A percentile compares a stretch with the other conserved stretches of the same genome.
phyloP scores from a whole-genome alignment of 768 basidiomycete species.

The Lentinus brumalis region DNA sequence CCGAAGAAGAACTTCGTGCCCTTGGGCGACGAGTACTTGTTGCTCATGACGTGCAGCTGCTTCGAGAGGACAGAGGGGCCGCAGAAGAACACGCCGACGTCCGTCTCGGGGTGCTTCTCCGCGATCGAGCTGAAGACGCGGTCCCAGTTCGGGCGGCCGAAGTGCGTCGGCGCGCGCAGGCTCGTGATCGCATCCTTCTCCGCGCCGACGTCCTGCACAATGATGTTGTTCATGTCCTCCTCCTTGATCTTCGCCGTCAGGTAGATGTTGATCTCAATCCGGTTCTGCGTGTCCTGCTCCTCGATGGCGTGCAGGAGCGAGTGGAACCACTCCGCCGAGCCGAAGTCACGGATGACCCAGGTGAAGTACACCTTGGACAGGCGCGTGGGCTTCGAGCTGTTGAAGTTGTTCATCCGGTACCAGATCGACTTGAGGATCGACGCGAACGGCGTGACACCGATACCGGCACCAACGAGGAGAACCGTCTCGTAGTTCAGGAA shows the following conservation, averaged over 20 bases:
- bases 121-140: constrained; percentile 70
- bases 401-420: constrained; percentile 94
- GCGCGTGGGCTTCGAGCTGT: constrained; percentile 71
- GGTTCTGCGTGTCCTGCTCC: constrained; percentile 82
- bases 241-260: constrained; percentile 90
- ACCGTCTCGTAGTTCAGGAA: constrained; percentile 89
- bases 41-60: constrained; percentile 74
- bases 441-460: constrained; percentile 96
- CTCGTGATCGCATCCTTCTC: constrained; percentile 91
- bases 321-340: constrained; percentile 91
- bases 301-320: constrained; percentile 91
- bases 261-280: constrained; percentile 94
- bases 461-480: constrained; percentile 90
- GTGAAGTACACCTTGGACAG: constrained; percentile 92
- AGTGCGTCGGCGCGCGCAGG: constrained; percentile 89
- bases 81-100: constrained; percentile 94
- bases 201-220: constrained; percentile 90
- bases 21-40: constrained; percentile 80
- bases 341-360: constrained; percentile 95
- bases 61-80: constrained; percentile 74
- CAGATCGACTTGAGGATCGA: constrained; percentile 90
- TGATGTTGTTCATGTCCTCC: constrained; percentile 92
- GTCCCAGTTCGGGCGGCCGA: constrained; percentile 88
- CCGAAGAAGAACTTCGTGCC: constrained; percentile 90
- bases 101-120: constrained; percentile 85